Evolutionary conservation across 495 filamentous ascomycete genomes (phyloP), one percentile per base, ranked within the genome.

Genomic region (Margaritispora aquatica): DNA sequence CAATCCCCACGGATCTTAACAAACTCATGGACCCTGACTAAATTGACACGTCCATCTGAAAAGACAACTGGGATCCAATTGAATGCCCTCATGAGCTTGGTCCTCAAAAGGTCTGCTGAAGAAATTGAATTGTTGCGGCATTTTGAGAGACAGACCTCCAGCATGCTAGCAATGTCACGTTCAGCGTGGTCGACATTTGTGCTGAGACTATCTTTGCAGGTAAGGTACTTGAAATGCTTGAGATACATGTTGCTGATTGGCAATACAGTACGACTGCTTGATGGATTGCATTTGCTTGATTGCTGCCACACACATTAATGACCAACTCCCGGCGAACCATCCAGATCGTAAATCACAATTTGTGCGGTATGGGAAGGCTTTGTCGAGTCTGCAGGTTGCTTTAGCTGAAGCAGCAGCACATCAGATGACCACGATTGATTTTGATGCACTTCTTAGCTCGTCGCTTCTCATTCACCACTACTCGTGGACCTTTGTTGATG

Each of bases 371-470:
- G 46, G 44, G 11, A 51, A 51, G 31, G 27, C 55, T 23, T 7
- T 58, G 2, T 22, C 47, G 2, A 47, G 55, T 1, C 34, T 58
- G n/a, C 55, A 36, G 8, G 3, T 13, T 23, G 55, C 55, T 19
- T 19, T 58, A 13, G 26, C 46, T n/a, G 27, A 41, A 21, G 11
- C 38, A n/a, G 19, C 19, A 3, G 38, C 38, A n/a, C 11, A 9
- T 9, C 10, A n/a, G 3, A 24, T 58, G 10, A 58, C 55, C 15
- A 7, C 17, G 1, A 24, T 8, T 15, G 26, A n/a, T 1, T 44
- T 58, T 24, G 55, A 58, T n/a, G 24, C 55, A 22, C 49, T 58
- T 26, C 9, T 58, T 27, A 58, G 26, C 31, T 34, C 19, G 8
- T 38, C 55, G n/a, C 9, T 51, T 13, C 13, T 58, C n/a, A 20